Evolutionary conservation across 2,329 filamentous ascomycete genomes (phyloP), one percentile per base, ranked within the genome.

Genomic region (Botrytis byssoidea): DNA sequence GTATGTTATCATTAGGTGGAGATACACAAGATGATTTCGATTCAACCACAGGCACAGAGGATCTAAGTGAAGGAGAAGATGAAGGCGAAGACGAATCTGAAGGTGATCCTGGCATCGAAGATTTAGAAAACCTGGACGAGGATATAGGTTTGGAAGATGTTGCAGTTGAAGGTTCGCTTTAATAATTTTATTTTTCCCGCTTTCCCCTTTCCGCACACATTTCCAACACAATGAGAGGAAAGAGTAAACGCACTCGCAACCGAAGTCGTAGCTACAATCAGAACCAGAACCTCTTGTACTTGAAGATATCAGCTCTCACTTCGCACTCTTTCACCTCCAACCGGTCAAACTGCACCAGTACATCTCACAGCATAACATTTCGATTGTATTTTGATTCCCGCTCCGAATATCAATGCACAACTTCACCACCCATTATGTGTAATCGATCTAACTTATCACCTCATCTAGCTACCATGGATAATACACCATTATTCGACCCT

Each of bases 401-500:
- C 35, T 48, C 25, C 37, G 44, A 59, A n/a, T 25, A 60, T 42
- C 20, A 59, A 65, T 42, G 32, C n/a, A 48, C 37, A 55, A 55
- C 5, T n/a, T 42, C 55, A 35, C 37, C 55, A 25, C 16, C 25
- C 40, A 40, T 6, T 51, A 70, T 65, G 61, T 74, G 35, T 77
- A 71, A 77, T 61, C 37, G 22, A 14, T 44, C 44, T 42, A 42
- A 72, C 48, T 37, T 25, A 18, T 68, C 32, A 29, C 40, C 25
- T 25, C 37, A 25, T 73, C 42, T 73, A 81, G 80, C 77, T 20
- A 77, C 77, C n/a, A 81, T 81, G 78, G 81, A 82, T 57, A 75
- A 79, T 12, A 78, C 81, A 72, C 70, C 80, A 7, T 79, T 81
- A 0, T 88, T 90, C 70, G 85, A 90, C 73, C 84, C 89, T 22